Base-by-base conservation (phyloP, 345 rosid species). In the Eutrema heterophyllum region DNA sequence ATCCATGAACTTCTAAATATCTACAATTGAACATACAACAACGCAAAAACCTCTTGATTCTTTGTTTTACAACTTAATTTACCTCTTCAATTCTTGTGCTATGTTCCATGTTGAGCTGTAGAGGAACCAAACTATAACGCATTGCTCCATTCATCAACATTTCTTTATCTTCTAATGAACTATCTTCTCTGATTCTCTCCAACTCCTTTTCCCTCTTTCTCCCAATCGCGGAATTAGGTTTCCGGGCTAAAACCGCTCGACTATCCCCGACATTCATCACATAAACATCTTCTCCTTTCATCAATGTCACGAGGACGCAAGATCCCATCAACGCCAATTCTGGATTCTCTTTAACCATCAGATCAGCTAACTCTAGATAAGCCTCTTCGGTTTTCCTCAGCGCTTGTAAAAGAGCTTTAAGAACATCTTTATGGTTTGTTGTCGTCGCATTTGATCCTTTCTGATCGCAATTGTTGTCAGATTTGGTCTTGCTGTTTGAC, bases 241-340 rank as follows among this genome's bases (percentile, higher is more conserved):
- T 89, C 60, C 73, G 79, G 0, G 83, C 99, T 51, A 95, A 54
- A 63, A 95, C 87, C 3, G 97, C 97, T 18, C 99, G 77, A 64
- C 97, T 92, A 33, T 95, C 99, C 4, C 99, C 99, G 18, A 95
- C 92, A 63, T 88, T 95, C 97, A 95, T 86, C 77, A 95, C 78
- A 60, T 95, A 95, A 21, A 89, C 86, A 71, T 93, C 98, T 67
- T 93, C 96, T 35, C 94, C 98, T 58, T 86, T 88, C 98, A 95
- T 92, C 72, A 95, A 62, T 85, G 88, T 87, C 38, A 87, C 97
- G 53, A 95, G 78, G 72, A 92, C 97, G 55, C 99, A 95, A 6
- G 99, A 95, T 24, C 99, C 99, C 96, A 95, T 95, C 74, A 92
- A 80, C 63, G 95, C 89, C 62, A 95, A 21, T 74, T 89, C 97